These are phyloP conservation scores for Gnomoniopsis smithogilvyi DNA, from an alignment of 2,329 filamentous ascomycete species.

Conservation along the genomic window DNA sequence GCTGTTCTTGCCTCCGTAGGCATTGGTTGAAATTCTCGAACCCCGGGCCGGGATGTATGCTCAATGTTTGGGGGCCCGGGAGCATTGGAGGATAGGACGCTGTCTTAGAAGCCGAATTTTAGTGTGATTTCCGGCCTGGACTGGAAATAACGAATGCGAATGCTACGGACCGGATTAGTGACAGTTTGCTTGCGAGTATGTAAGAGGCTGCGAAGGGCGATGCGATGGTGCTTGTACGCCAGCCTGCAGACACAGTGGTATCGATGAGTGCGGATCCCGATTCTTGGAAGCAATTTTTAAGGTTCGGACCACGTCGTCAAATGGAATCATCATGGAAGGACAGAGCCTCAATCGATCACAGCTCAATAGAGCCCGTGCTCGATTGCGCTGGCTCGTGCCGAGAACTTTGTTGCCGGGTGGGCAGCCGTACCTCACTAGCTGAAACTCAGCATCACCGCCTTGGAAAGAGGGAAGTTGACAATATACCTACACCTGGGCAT, in stretches of 20 bases:
- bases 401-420: conserved; percentile 5
- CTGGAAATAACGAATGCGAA: background rate
- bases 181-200: too few relatives aligned
- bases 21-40: background rate
- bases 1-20: background rate
- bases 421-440: conserved; percentile 4
- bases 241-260: background rate
- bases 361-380: background rate
- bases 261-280: background rate
- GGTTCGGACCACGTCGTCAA: background rate
- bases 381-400: background rate
- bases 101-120: background rate
- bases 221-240: background rate
- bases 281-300: background rate
- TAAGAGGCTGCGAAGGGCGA: background rate
- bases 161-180: background rate
- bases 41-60: conserved; percentile 12
- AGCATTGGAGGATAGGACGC: background rate
- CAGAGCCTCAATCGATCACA: conserved; percentile 16
- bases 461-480: too few relatives aligned
- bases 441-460: conserved; percentile 12
- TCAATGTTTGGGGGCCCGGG: background rate
- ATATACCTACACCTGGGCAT: background rate
- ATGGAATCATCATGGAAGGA: conserved; percentile 7
- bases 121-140: background rate